These are phyloP conservation scores for Hymenotorrendiella dingleyae DNA, from an alignment of 2,329 filamentous ascomycete genomes.

Conservation along the genomic window DNA sequence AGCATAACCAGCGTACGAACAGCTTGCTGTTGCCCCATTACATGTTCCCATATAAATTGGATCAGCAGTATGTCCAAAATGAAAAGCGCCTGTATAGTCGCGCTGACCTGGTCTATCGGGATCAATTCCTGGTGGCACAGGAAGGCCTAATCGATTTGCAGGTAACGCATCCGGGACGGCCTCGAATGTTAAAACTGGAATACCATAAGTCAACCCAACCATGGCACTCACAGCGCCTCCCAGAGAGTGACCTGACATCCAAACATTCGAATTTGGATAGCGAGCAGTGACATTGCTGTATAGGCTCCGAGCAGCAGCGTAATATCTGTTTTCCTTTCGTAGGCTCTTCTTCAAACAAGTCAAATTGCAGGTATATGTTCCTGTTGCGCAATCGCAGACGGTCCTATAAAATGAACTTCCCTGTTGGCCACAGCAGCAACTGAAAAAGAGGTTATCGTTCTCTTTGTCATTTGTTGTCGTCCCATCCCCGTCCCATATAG, in stretches of 20 bases:
- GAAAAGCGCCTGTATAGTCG: conserved; percentile 70
- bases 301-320: conserved; percentile 79
- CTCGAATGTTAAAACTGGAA: conserved; percentile 89
- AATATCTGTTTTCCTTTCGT: conserved; percentile 81
- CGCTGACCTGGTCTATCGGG: conserved; percentile 65
- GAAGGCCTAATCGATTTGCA: conserved; percentile 76
- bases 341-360: conserved; percentile 77
- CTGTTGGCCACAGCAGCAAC: conserved; percentile 93
- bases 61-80: conserved; percentile 94
- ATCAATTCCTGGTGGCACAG: conserved; percentile 72
- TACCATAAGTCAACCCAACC: conserved; percentile 81
- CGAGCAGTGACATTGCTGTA: conserved; percentile 88
- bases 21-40: conserved; percentile 82
- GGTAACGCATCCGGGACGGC: conserved; percentile 87
- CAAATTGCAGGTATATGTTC: conserved; percentile 84
- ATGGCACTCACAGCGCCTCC: conserved; percentile 87
- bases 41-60: conserved; percentile 92
- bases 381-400: conserved; percentile 87
- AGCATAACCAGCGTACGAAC: conserved; percentile 88
- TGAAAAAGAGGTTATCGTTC: conserved; percentile 97
- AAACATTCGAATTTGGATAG: conserved; percentile 79
- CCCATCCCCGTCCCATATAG: conserved; percentile 92
- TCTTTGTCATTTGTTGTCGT: conserved; percentile 97
- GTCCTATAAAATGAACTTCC: conserved; percentile 85
- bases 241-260: conserved; percentile 88